Conservation (phyloP, 2,329 filamentous ascomycete genomes). For the Colletotrichum sp. region DNA sequence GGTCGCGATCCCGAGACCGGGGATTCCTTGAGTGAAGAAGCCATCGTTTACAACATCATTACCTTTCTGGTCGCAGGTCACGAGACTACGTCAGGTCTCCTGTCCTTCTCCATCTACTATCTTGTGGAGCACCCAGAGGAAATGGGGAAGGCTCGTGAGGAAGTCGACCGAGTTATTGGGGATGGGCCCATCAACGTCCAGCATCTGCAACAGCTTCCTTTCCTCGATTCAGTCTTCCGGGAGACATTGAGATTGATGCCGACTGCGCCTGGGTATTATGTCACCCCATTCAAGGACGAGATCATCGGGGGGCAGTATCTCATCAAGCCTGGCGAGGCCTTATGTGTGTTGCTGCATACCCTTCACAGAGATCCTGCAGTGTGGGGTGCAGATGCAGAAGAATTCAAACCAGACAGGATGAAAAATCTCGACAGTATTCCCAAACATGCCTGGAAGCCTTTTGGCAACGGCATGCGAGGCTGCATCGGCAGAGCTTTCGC, state of each 20-base stretch:
- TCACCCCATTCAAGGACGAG: slow-evolving; percentile 41
- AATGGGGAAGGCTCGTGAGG: slow-evolving; percentile 65
- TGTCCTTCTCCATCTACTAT: slow-evolving; percentile 70
- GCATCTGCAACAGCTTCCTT: slow-evolving; percentile 65
- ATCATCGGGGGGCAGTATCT: slow-evolving; percentile 58
- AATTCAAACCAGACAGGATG: slow-evolving; percentile 68
- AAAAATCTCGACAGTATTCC: slow-evolving; percentile 36
- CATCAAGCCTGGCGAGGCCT: slow-evolving; percentile 45
- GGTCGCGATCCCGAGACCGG: slow-evolving; percentile 69
- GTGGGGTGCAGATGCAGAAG: slow-evolving; percentile 59
- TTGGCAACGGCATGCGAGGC: slow-evolving; percentile 55
- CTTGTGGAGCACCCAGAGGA: slow-evolving; percentile 67
- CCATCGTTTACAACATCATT: slow-evolving; percentile 70
- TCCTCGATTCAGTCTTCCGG: slow-evolving; percentile 65
- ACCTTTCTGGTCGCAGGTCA: slow-evolving; percentile 73
- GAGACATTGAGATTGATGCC: slow-evolving; percentile 48
- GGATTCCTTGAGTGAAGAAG: slow-evolving; percentile 60
- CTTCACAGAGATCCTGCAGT: slow-evolving; percentile 60
- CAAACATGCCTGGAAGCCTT: slow-evolving; percentile 52
- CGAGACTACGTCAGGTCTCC: slow-evolving; percentile 71
- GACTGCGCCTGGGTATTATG: slow-evolving; percentile 25
- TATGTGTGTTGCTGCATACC: slow-evolving; percentile 49
- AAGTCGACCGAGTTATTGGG: slow-evolving; percentile 71
- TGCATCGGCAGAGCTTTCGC: slow-evolving; percentile 60
- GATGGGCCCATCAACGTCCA: slow-evolving; percentile 58